These are phyloP conservation scores for Mortierella sp. DNA, from an alignment of 371 early-diverging fungal species.

Conservation along the genomic window DNA sequence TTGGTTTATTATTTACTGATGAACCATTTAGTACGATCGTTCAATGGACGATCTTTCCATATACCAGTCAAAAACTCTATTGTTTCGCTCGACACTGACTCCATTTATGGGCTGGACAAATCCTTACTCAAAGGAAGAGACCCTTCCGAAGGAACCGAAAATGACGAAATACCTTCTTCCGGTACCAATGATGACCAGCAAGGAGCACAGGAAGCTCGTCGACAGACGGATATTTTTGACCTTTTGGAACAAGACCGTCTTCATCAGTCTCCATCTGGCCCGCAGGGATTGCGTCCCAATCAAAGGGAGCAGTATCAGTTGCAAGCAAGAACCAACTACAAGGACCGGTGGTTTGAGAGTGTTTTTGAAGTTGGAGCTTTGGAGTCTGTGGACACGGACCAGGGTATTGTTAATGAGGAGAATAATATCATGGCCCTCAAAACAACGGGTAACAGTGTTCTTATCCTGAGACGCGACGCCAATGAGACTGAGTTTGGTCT, in stretches of 20 bases:
- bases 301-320: background rate
- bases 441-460: conserved; percentile 24
- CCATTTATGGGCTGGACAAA: background rate
- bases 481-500: background rate
- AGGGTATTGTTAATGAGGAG: conserved; percentile 26
- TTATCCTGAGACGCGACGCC: conserved; percentile 26
- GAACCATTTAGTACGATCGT: conserved; percentile 22
- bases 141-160: background rate
- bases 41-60: conserved; percentile 29
- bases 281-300: background rate
- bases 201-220: background rate
- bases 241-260: background rate
- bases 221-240: background rate
- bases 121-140: background rate
- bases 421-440: conserved; percentile 31
- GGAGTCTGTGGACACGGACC: conserved; percentile 21
- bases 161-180: background rate
- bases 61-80: conserved; percentile 26
- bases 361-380: conserved; percentile 14
- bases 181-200: too few relatives aligned
- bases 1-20: too few relatives aligned
- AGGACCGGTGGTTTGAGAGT: conserved; percentile 14
- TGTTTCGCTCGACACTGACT: conserved; percentile 18
- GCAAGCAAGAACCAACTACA: background rate
- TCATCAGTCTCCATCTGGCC: background rate